Evolutionary conservation across 2,329 filamentous ascomycete species (phyloP), one percentile per base, ranked within the genome.

Genomic region (Aspergillus puulaauensis): DNA sequence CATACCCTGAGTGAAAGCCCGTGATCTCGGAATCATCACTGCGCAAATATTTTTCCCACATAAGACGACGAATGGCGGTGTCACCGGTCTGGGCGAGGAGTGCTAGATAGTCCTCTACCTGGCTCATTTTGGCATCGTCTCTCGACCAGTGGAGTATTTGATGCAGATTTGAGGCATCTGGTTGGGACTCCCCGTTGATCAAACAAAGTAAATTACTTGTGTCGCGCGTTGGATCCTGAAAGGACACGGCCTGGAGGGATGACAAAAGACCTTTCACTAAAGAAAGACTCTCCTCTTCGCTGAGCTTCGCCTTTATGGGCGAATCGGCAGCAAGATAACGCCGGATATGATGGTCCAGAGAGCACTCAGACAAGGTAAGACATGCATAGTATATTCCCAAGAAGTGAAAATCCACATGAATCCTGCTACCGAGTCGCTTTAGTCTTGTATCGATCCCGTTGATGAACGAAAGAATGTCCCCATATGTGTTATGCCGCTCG

Each of bases 381-480:
- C 64, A 67, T 15, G 74, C 69, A 61, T 71, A 72, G 21, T 59
- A 59, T 53, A 76, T 70, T 0, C 70, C 71, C 35, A 71, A 43
- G 39, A 62, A 37, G 51, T 59, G 64, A 6, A 69, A 23, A 2
- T 55, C 15, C 14, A 47, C 41, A 2, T 50, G 57, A 5, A 68
- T 33, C 12, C 43, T 41, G 2, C 63, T 56, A 4, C 55, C 35
- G 9, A 71, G 49, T 19, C 52, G 64, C 15, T 64, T 51, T 35
- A 72, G 53, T 54, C 73, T 70, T 46, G 61, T 61, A 37, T 67
- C 52, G 24, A 73, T 61, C 17, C 69, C 72, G 57, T 69, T 70
- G 31, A 76, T 54, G 3, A 64, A 58, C 6, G 64, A 64, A 15
- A 74, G 60, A 19, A 76, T 66, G 47, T 76, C 72, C 8, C 64